A percentile compares a stretch with the other conserved stretches of the same genome.
phyloP scores from a whole-genome alignment of 495 filamentous ascomycete species.

The Aspergillus bridgeri region DNA sequence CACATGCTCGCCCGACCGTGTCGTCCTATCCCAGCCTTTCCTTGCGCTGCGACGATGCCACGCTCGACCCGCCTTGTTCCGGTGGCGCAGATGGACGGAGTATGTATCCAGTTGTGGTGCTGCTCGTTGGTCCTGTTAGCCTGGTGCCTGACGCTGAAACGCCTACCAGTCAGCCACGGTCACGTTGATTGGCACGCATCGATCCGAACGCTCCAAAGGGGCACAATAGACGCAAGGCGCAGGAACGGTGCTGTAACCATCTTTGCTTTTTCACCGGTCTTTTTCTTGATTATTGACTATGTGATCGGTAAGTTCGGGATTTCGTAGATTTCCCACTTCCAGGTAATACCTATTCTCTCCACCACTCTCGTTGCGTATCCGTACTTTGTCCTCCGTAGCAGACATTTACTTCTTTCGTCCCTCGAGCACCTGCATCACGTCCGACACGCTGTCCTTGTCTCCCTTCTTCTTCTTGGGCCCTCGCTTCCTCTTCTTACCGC shows the following conservation, averaged over 20 bases:
- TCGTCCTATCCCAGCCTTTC: no score
- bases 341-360: background rate
- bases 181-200: background rate
- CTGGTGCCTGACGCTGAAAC: background rate
- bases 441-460: constrained; percentile 72
- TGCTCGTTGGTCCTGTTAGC: background rate
- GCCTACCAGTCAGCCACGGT: background rate
- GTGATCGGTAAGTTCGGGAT: background rate
- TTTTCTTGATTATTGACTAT: background rate
- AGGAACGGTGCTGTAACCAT: background rate
- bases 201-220: background rate
- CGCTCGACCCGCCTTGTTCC: background rate
- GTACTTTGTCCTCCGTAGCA: no score
- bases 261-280: no score
- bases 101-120: background rate
- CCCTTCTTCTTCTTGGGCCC: constrained; percentile 85
- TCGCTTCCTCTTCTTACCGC: constrained; percentile 67
- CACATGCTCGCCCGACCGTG: background rate
- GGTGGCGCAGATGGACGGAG: no score
- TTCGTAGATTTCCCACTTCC: background rate
- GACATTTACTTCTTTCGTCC: constrained; percentile 49
- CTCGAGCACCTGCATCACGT: constrained; percentile 80
- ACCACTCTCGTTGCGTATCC: background rate
- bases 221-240: background rate
- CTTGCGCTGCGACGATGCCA: background rate